Evolutionary conservation across 2,329 filamentous ascomycete genomes (phyloP), one percentile per base, ranked within the genome.

Genomic region (Colletotrichum sp.): DNA sequence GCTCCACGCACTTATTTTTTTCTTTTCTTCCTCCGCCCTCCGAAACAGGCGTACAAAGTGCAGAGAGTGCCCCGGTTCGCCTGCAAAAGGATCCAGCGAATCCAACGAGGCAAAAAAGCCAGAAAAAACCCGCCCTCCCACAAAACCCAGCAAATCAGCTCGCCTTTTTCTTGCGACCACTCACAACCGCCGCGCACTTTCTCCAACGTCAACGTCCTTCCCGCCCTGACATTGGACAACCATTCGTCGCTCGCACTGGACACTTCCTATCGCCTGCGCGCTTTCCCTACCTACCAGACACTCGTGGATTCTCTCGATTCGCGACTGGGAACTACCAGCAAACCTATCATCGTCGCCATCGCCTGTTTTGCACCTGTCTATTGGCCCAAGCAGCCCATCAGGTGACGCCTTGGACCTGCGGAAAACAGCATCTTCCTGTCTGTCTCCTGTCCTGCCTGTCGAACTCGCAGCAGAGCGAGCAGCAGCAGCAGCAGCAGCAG

Each of bases 331-430:
- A 64, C 64, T 55, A 61, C n/a, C 83, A 82, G 81, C 80, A 79
- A 80, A 22, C 89, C 89, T 91, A 90, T 91, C 88, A 90, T 82
- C 83, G 83, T 86, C 84, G 81, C 81, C 81, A 88, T 80, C 84
- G 79, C 84, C 82, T 76, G 77, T 80, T 22, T 79, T 88, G 83
- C 82, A 78, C 79, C 69, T 83, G 83, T 83, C 80, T 80, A 91
- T 91, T 91, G 89, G 89, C 22, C 16, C 27, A 32, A n/a, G 9
- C 52, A 57, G 74, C 76, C 79, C 77, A 85, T 90, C 90, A 90
- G 88, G 88, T 91, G 90, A 91, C 89, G 83, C 77, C 79, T 76
- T 74, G 79, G 78, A 75, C 79, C 87, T 88, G 87, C 87, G 86
- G 86, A 87, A 79, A 78, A 80, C 80, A 82, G 83, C 72, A 65